phyloP scores from a whole-genome alignment of 2,329 filamentous ascomycete species.

The Fusarium proliferatum region DNA sequence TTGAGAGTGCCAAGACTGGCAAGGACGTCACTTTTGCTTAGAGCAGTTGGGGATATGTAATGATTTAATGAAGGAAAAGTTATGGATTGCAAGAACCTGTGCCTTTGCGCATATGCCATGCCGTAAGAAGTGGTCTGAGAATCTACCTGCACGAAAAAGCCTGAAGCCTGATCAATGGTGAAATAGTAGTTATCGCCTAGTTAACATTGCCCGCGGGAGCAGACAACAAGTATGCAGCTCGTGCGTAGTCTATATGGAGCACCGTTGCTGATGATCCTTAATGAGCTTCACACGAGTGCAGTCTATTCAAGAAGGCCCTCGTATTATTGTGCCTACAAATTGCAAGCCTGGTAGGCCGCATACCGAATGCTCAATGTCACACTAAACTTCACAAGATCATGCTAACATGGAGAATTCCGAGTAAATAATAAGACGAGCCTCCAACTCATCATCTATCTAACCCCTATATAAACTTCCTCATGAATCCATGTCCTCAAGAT shows the following conservation, averaged over 20 bases:
- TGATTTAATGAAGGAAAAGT: constrained; percentile 27
- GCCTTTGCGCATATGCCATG: neutral
- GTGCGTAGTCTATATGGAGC: neutral
- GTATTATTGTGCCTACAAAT: neutral
- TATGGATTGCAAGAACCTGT: neutral
- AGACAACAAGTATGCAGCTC: neutral
- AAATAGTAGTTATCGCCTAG: fast-evolving
- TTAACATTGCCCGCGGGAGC: neutral
- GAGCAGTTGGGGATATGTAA: neutral
- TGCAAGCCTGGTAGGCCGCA: neutral
- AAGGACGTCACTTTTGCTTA: constrained; percentile 55
- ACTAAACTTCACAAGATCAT: neutral
- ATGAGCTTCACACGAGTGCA: no score
- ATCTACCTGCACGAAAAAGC: neutral
- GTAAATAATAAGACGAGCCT: constrained; percentile 18
- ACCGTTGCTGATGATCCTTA: neutral
- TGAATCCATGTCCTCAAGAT: constrained; percentile 30
- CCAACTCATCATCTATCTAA: constrained; percentile 26
- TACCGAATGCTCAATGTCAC: neutral
- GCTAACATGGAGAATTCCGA: neutral
- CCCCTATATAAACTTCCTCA: neutral
- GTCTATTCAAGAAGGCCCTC: neutral
- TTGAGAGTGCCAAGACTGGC: constrained; percentile 62
- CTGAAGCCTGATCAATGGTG: no score
- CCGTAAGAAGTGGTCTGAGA: neutral